Conservation (phyloP, 1,284 basidiomycete species). For the Amylostereum areolatum region DNA sequence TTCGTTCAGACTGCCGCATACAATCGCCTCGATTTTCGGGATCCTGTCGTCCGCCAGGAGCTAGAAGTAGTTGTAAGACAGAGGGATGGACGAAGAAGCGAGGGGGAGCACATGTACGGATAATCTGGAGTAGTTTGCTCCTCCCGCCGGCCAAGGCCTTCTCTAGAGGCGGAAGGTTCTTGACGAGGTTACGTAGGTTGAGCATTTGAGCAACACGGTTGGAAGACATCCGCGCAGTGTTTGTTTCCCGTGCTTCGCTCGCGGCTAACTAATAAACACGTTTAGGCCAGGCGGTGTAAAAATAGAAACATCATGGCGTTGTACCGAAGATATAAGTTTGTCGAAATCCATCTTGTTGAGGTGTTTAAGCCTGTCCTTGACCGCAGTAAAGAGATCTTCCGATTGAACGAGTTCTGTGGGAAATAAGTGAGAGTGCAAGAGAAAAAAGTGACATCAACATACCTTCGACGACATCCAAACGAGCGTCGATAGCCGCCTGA, state of each 20-base stretch:
- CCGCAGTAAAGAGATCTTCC: conserved; percentile 68
- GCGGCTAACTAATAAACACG: conserved; percentile 46
- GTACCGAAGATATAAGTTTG: conserved; percentile 73
- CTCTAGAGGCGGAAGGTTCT: conserved; percentile 54
- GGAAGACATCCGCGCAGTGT: conserved; percentile 57
- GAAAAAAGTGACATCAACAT: not conserved
- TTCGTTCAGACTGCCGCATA: conserved; percentile 68
- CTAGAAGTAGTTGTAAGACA: conserved; percentile 26
- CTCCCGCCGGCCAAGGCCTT: conserved; percentile 53
- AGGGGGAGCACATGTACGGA: conserved; percentile 44
- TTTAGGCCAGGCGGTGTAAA: not conserved
- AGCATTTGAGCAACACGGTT: conserved; percentile 73
- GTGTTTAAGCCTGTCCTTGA: conserved; percentile 64
- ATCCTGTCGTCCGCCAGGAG: conserved; percentile 71
- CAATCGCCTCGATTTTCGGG: conserved; percentile 50
- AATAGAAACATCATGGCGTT: conserved; percentile 10
- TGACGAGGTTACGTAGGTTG: conserved; percentile 64
- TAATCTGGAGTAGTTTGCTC: conserved; percentile 56
- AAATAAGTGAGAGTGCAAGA: conserved; percentile 12
- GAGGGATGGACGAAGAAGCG: not conserved
- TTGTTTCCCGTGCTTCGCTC: conserved; percentile 48
- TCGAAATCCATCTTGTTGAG: conserved; percentile 84
- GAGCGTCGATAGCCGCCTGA: conserved; percentile 62
- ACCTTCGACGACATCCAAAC: conserved; percentile 85
- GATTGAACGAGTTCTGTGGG: conserved; percentile 63